Conservation (phyloP, 129 eudicot species). For the Heracleum sosnowskyi region DNA sequence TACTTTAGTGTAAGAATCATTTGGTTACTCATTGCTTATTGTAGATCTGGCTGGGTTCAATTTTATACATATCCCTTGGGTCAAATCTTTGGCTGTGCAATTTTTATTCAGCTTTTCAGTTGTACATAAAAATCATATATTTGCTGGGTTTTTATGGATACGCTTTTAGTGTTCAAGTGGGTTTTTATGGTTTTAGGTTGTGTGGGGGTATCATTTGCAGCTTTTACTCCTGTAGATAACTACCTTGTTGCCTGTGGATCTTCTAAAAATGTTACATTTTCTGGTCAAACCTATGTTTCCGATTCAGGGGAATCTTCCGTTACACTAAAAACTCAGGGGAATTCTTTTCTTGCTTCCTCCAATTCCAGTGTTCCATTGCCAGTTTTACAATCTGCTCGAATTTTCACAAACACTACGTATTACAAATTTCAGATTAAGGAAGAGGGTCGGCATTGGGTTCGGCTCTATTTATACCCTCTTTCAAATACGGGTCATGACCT, state of each 20-base stretch:
- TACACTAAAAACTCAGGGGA: slow-evolving; percentile 33
- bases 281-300: slow-evolving; percentile 63
- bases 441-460: slow-evolving; percentile 87
- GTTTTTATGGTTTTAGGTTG: slow-evolving; percentile 30
- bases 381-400: slow-evolving; percentile 67
- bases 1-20: background rate
- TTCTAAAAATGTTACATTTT: slow-evolving; percentile 61
- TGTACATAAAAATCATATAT: background rate
- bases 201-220: slow-evolving; percentile 35
- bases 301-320: slow-evolving; percentile 55
- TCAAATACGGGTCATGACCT: slow-evolving; percentile 41
- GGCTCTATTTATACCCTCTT: slow-evolving; percentile 78
- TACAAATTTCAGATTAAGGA: slow-evolving; percentile 54
- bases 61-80: slow-evolving; percentile 6
- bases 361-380: slow-evolving; percentile 74
- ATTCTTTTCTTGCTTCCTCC: slow-evolving; percentile 44
- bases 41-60: slow-evolving; percentile 23
- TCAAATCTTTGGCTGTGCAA: background rate
- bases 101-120: slow-evolving; percentile 12
- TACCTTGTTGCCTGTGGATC: slow-evolving; percentile 93
- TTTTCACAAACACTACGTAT: slow-evolving; percentile 39
- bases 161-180: slow-evolving; percentile 28
- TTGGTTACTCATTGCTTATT: slow-evolving; percentile 3
- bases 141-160: slow-evolving; percentile 5
- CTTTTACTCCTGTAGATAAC: slow-evolving; percentile 62